These are phyloP conservation scores for Magnusiomyces suaveolens DNA, from an alignment of 1,139 yeast genomes.

Conservation along the genomic window DNA sequence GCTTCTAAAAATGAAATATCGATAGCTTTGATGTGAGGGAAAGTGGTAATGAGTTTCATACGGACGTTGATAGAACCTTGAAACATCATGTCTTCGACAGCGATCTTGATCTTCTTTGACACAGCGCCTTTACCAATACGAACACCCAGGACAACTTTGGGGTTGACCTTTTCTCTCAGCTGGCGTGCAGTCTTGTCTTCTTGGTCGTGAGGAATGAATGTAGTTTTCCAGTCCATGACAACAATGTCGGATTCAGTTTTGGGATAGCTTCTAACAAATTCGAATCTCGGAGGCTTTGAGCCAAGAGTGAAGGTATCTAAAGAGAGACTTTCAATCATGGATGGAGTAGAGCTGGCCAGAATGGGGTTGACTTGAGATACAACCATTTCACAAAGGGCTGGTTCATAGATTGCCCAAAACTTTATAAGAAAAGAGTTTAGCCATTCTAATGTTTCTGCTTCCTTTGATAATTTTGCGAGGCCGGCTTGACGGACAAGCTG, in stretches of 20 bases:
- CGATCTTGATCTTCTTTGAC: constrained; percentile 34
- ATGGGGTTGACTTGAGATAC: constrained; percentile 78
- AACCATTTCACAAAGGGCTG: constrained; percentile 74
- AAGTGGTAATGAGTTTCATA: constrained; percentile 76
- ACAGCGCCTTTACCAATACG: constrained; percentile 37
- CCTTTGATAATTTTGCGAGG: constrained; percentile 69
- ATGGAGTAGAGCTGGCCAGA: constrained; percentile 65
- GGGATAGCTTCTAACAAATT: constrained; percentile 75
- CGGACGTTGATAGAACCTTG: constrained; percentile 66
- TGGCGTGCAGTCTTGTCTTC: constrained; percentile 80
- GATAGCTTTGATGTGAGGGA: constrained; percentile 87
- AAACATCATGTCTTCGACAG: constrained; percentile 45
- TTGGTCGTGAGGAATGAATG: constrained; percentile 82
- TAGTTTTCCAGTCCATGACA: constrained; percentile 87
- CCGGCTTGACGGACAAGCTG: constrained; percentile 80
- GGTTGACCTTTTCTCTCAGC: constrained; percentile 71
- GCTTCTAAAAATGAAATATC: constrained; percentile 76
- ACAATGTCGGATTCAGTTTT: constrained; percentile 86
- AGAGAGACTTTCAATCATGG: constrained; percentile 72
- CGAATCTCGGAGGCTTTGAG: constrained; percentile 89
- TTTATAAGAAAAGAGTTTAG: constrained; percentile 75
- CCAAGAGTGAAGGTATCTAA: constrained; percentile 85
- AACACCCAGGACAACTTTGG: constrained; percentile 43
- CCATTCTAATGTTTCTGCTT: constrained; percentile 94
- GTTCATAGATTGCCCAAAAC: constrained; percentile 87